Evolutionary conservation across 768 basidiomycete genomes (phyloP).

Genomic region (Leucocoprinus leucothites): DNA sequence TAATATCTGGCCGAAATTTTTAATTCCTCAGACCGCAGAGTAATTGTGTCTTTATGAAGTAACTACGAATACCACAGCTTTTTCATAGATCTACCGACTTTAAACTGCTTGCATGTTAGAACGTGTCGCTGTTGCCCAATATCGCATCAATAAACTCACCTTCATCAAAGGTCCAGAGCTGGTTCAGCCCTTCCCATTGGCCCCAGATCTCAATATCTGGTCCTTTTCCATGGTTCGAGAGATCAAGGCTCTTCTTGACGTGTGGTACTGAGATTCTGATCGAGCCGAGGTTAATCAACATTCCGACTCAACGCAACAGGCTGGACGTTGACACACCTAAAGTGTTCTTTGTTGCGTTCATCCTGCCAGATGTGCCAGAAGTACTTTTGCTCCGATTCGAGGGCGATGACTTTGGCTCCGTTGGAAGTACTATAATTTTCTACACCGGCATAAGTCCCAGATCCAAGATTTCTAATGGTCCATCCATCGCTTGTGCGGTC

Average conservation of each 20-base stretch:
- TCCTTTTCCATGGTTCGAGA: constrained; percentile 39
- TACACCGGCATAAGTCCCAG: constrained; percentile 28
- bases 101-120: too few relatives aligned
- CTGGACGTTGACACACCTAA: constrained; percentile 21
- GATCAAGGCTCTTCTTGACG: constrained; percentile 35
- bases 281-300: not conserved
- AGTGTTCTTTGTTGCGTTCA: constrained; percentile 15
- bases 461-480: constrained; percentile 29
- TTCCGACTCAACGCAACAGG: not conserved
- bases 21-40: too few relatives aligned
- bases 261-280: constrained; percentile 35
- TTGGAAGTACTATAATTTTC: constrained; percentile 18
- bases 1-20: too few relatives aligned
- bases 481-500: constrained; percentile 21
- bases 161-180: constrained; percentile 25
- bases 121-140: too few relatives aligned
- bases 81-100: too few relatives aligned
- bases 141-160: too few relatives aligned
- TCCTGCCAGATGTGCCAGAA: constrained; percentile 39
- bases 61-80: too few relatives aligned
- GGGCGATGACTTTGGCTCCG: constrained; percentile 28
- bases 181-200: constrained; percentile 37
- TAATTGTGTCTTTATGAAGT: too few relatives aligned
- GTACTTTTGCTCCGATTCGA: constrained; percentile 18
- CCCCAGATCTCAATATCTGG: constrained; percentile 41